A percentile compares a stretch with the other conserved stretches of the same genome.
phyloP scores from a whole-genome alignment of 495 filamentous ascomycete species.

The Talaromyces proteolyticus region DNA sequence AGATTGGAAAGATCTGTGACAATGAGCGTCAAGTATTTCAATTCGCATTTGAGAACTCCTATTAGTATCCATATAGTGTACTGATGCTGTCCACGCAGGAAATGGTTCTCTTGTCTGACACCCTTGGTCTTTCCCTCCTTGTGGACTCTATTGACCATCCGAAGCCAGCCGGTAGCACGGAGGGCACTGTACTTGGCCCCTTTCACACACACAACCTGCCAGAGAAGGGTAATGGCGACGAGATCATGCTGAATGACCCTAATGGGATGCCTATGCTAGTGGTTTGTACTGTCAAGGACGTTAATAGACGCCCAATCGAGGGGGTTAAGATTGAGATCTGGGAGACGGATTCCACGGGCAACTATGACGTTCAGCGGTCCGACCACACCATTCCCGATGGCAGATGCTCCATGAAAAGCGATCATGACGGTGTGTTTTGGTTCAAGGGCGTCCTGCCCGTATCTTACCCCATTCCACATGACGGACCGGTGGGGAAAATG shows the following conservation, averaged over 20 bases:
- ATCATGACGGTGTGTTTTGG: constrained; percentile 64
- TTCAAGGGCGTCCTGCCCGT: constrained; percentile 76
- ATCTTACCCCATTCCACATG: constrained; percentile 72
- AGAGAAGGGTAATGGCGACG: constrained; percentile 51
- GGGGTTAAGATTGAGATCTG: constrained; percentile 74
- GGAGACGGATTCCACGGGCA: constrained; percentile 73
- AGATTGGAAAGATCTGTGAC: constrained; percentile 63
- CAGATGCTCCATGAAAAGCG: constrained; percentile 60
- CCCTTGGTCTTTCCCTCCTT: constrained; percentile 80
- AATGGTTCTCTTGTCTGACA: constrained; percentile 89
- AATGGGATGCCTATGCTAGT: constrained; percentile 6
- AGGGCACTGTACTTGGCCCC: constrained; percentile 84
- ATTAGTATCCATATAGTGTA: too few relatives aligned
- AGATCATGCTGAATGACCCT: not conserved
- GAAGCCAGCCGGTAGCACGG: constrained; percentile 66
- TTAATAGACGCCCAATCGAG: constrained; percentile 49
- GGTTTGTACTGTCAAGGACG: constrained; percentile 63
- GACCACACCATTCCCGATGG: constrained; percentile 60
- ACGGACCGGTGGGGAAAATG: constrained; percentile 75
- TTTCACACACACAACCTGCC: constrained; percentile 91
- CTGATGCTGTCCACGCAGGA: too few relatives aligned
- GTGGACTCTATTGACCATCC: constrained; percentile 90
- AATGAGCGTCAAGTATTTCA: constrained; percentile 68
- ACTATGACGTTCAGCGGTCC: constrained; percentile 74
- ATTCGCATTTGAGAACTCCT: too few relatives aligned